These are phyloP conservation scores for Metschnikowia aberdeeniae DNA, from an alignment of 805 yeast genomes.

Conservation along the genomic window DNA sequence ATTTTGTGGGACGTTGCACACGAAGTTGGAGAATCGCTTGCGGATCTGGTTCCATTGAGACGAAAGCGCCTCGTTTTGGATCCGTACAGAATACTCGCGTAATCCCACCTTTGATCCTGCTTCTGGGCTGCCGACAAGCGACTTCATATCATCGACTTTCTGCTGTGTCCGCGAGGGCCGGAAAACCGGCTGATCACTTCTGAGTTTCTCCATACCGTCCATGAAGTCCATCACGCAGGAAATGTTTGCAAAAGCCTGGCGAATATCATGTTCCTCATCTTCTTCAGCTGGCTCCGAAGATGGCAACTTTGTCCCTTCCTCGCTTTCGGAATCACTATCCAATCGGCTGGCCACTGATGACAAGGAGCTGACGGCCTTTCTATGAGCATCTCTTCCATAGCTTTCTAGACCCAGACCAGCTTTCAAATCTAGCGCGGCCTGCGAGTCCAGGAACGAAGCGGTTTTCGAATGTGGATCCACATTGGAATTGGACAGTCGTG, in stretches of 20 bases:
- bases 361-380: not conserved
- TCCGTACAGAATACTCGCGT: slow-evolving; percentile 23
- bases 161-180: slow-evolving; percentile 31
- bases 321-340: not conserved
- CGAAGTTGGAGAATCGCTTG: slow-evolving; percentile 25
- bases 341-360: not conserved
- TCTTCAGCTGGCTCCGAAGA: not conserved
- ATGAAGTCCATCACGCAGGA: slow-evolving; percentile 11
- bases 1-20: slow-evolving; percentile 1
- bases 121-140: slow-evolving; percentile 15
- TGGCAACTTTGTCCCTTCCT: not conserved
- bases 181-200: not conserved
- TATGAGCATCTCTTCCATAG: not conserved
- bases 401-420: not conserved
- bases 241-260: slow-evolving; percentile 1
- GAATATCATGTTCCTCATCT: not conserved
- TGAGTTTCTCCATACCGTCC: slow-evolving; percentile 4
- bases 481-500: too few species aligned
- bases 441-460: not conserved
- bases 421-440: not conserved
- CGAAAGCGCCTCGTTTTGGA: slow-evolving; percentile 34
- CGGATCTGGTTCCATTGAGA: slow-evolving; percentile 37
- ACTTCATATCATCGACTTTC: slow-evolving; percentile 32
- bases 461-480: not conserved
- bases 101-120: not conserved